A percentile compares a stretch with the other conserved stretches of the same genome.
phyloP scores from a whole-genome alignment of 148 eudicot species.

The Rhododendron kiyosumense region DNA sequence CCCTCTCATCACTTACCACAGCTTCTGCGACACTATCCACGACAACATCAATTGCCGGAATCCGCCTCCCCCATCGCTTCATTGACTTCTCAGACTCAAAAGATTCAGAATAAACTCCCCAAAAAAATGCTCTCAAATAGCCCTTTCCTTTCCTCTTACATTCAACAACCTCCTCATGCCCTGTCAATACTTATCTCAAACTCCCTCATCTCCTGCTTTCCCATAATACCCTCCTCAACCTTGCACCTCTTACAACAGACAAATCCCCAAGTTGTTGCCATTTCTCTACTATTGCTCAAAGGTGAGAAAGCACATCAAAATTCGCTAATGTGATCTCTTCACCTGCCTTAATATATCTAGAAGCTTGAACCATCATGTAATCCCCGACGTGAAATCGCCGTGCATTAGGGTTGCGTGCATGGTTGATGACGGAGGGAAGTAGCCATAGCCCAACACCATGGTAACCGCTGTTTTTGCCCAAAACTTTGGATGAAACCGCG shows the following conservation, averaged over 20 bases:
- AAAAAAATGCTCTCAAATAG: too few relatives aligned
- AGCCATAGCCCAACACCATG: conserved; percentile 86
- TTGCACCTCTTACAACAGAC: conserved; percentile 71
- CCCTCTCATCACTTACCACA: too few relatives aligned
- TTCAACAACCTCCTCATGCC: too few relatives aligned
- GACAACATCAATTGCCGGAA: too few relatives aligned
- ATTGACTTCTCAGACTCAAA: too few relatives aligned
- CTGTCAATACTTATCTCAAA: too few relatives aligned
- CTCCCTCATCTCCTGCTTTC: conserved; percentile 51
- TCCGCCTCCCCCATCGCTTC: too few relatives aligned
- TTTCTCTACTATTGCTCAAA: conserved; percentile 42
- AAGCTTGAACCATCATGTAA: conserved; percentile 58
- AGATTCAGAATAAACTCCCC: too few relatives aligned
- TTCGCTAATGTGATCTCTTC: conserved; percentile 81
- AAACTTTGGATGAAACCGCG: conserved; percentile 53
- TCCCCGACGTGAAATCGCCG: conserved; percentile 79
- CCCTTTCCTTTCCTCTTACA: too few relatives aligned
- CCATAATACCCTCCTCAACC: conserved; percentile 44
- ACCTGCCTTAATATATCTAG: conserved; percentile 69
- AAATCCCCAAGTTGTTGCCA: conserved; percentile 80
- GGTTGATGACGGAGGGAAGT: conserved; percentile 72
- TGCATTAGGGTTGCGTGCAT: conserved; percentile 73
- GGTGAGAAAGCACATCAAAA: conserved; percentile 59
- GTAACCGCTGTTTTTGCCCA: conserved; percentile 62
- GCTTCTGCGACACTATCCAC: too few relatives aligned